phyloP scores from a whole-genome alignment of 73 alveolate genomes.

The Paramecium biaurelia region DNA sequence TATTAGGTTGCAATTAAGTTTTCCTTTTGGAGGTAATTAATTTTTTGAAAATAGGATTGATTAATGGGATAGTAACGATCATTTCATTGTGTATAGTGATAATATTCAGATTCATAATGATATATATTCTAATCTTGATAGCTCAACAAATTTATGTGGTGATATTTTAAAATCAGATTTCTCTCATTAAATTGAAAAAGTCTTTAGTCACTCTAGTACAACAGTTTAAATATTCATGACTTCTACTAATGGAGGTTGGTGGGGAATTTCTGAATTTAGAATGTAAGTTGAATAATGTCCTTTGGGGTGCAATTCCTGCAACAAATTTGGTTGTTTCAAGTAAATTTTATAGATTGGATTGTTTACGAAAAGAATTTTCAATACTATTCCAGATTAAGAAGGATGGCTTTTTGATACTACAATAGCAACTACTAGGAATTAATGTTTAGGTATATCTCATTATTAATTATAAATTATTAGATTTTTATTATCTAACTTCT shows the following conservation, averaged over 20 bases:
- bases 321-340: neutral
- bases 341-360: too few species aligned
- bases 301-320: neutral
- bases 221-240: neutral
- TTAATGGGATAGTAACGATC: neutral
- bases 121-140: neutral
- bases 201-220: neutral
- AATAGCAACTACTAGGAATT: neutral
- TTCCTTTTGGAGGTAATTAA: neutral
- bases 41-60: neutral
- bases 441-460: neutral
- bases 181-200: neutral
- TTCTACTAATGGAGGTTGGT: neutral
- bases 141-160: neutral
- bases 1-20: too few species aligned
- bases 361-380: neutral
- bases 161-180: neutral
- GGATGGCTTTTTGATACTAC: neutral
- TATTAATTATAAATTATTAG: neutral
- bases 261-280: neutral
- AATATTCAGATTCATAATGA: too few species aligned
- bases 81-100: neutral
- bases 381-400: neutral
- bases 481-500: neutral
- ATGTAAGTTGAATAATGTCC: neutral